A percentile compares a stretch with the other conserved stretches of the same genome.
Evolutionary conservation across 192 early-diverging fungal genomes (phyloP).

Genomic region (Backusella westeae): DNA sequence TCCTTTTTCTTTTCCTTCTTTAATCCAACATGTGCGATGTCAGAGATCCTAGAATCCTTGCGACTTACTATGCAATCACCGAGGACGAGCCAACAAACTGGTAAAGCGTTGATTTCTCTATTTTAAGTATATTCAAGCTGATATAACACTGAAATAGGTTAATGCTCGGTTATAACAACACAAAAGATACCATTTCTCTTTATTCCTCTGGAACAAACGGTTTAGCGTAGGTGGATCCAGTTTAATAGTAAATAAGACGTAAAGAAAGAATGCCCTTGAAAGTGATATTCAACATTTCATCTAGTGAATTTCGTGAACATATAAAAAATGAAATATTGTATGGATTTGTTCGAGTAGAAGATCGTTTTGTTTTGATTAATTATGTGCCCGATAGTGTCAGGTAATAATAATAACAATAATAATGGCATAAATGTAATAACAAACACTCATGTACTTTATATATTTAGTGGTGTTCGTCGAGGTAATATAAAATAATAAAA

Average conservation of each 20-base stretch:
- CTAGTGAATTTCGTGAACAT: conserved; percentile 50
- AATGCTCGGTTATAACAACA: conserved; percentile 60
- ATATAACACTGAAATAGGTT: conserved; percentile 38
- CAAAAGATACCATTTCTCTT: conserved; percentile 58
- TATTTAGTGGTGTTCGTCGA: conserved; percentile 49
- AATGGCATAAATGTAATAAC: neutral
- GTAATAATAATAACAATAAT: conserved; percentile 20
- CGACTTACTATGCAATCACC: conserved; percentile 55
- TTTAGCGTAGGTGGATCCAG: conserved; percentile 25
- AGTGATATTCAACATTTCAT: neutral
- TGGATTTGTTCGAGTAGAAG: conserved; percentile 58
- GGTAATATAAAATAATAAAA: conserved; percentile 31
- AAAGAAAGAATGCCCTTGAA: neutral
- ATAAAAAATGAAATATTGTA: conserved; percentile 57
- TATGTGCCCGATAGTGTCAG: conserved; percentile 63
- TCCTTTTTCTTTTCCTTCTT: neutral
- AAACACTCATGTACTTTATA: neutral
- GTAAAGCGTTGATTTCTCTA: conserved; percentile 23
- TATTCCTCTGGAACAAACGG: conserved; percentile 52
- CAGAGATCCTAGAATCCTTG: conserved; percentile 52
- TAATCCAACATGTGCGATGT: conserved; percentile 47
- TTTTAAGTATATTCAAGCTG: neutral
- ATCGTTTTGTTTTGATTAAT: conserved; percentile 52
- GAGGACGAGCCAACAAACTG: conserved; percentile 53
- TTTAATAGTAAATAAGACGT: neutral